A percentile compares a stretch with the other conserved stretches of the same genome.
phyloP scores from a whole-genome alignment of 768 basidiomycete species.

The Lactifluus echinatus region DNA sequence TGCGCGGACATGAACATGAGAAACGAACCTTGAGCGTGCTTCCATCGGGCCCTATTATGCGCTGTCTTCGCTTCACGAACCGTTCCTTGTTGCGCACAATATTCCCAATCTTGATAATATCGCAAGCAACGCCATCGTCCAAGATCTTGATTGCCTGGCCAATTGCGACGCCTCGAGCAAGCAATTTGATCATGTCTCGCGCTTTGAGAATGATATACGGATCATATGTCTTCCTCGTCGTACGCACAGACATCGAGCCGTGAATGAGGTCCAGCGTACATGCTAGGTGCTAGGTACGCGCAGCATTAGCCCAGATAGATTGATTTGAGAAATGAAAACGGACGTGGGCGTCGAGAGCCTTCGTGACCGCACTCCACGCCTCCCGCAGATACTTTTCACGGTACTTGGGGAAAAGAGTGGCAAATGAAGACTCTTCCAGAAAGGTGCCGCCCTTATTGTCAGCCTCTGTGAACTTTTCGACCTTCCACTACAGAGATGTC shows the following conservation, averaged over 20 bases:
- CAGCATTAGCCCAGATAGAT: not conserved
- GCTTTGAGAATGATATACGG: conserved; percentile 96
- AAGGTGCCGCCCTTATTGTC: conserved; percentile 83
- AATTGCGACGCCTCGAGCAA: conserved; percentile 85
- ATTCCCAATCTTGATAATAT: conserved; percentile 97
- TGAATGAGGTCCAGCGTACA: conserved; percentile 93
- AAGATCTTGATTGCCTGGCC: conserved; percentile 83
- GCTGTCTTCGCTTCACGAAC: conserved; percentile 91
- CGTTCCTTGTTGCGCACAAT: conserved; percentile 92
- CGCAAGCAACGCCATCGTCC: conserved; percentile 84
- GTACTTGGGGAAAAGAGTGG: conserved; percentile 97
- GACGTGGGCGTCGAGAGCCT: conserved; percentile 74
- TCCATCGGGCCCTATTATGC: conserved; percentile 96
- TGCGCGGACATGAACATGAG: not conserved
- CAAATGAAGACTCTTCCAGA: conserved; percentile 94
- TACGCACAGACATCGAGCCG: conserved; percentile 95
- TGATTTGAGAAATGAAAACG: conserved; percentile 16
- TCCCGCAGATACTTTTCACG: conserved; percentile 94
- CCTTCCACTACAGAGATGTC: conserved; percentile 51
- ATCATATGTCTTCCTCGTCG: conserved; percentile 94
- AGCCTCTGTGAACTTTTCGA: conserved; percentile 63
- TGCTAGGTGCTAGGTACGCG: conserved; percentile 56
- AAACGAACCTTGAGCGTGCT: conserved; percentile 84
- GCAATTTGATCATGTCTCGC: conserved; percentile 88
- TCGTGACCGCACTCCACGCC: conserved; percentile 87